Conservation (phyloP, 1,284 basidiomycete species). For the Cryptococcus neoformans region DNA sequence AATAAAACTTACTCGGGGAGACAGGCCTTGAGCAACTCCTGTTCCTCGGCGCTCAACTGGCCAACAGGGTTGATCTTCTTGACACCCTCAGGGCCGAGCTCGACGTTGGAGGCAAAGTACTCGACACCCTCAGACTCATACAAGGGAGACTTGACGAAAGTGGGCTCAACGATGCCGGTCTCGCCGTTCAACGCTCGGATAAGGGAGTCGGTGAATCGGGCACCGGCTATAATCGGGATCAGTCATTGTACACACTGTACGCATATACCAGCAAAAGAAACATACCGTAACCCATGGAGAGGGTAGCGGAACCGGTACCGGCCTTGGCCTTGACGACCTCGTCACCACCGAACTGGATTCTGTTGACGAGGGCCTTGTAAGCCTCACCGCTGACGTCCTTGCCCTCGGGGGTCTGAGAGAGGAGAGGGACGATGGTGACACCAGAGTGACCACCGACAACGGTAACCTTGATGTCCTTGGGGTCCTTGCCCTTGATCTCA, state of each 20-base stretch:
- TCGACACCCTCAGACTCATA: constrained; percentile 73
- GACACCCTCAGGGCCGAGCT: constrained; percentile 83
- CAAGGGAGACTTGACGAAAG: constrained; percentile 76
- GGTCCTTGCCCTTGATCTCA: constrained; percentile 65
- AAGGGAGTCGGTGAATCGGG: constrained; percentile 75
- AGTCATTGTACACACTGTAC: background rate
- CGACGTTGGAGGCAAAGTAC: constrained; percentile 79
- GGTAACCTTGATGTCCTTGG: constrained; percentile 64
- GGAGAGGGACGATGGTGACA: constrained; percentile 92
- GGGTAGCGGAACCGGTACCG: constrained; percentile 78
- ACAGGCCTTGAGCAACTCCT: constrained; percentile 82
- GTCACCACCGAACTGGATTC: constrained; percentile 95
- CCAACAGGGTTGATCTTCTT: constrained; percentile 85
- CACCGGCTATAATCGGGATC: constrained; percentile 57
- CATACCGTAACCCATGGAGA: constrained; percentile 80
- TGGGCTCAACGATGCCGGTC: constrained; percentile 78
- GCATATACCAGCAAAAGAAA: constrained; percentile 10
- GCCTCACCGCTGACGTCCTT: constrained; percentile 56
- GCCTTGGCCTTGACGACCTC: constrained; percentile 90
- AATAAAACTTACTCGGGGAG: constrained; percentile 63
- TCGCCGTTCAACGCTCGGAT: constrained; percentile 85
- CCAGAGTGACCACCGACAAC: constrained; percentile 97
- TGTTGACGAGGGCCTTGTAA: constrained; percentile 66
- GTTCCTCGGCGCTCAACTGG: constrained; percentile 68
- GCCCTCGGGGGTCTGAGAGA: constrained; percentile 78